Conservation (phyloP, 2,329 filamentous ascomycete species). For the Dactylellina leptospora region DNA sequence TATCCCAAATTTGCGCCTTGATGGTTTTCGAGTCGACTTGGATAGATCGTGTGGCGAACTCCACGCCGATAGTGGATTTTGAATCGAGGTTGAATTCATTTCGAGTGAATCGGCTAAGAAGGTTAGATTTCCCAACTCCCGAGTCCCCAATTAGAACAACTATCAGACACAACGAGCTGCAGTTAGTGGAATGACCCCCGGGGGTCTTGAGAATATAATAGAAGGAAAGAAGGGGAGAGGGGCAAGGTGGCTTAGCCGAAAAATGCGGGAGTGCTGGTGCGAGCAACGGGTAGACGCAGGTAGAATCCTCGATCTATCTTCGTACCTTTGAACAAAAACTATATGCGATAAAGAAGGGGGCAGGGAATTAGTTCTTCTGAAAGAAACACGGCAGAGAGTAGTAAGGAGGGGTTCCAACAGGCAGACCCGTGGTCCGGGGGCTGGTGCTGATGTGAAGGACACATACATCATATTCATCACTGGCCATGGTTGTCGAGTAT, state of each 20-base stretch:
- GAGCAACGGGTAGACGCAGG: background rate
- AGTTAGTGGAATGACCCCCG: too few species aligned
- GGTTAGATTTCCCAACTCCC: slow-evolving; percentile 99
- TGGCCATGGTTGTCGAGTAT: slow-evolving; percentile 75
- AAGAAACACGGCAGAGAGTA: background rate
- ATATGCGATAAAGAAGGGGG: slow-evolving; percentile 43
- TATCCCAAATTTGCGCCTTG: slow-evolving; percentile 99
- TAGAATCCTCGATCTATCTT: too few species aligned
- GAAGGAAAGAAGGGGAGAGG: too few species aligned
- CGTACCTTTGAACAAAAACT: slow-evolving; percentile 99
- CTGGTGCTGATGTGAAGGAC: slow-evolving; percentile 28
- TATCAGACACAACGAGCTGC: too few species aligned
- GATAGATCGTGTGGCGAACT: slow-evolving; percentile 98
- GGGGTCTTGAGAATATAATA: too few species aligned
- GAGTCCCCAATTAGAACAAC: slow-evolving; percentile 96
- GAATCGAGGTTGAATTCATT: slow-evolving; percentile 99
- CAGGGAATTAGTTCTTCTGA: background rate
- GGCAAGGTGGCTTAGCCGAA: too few species aligned
- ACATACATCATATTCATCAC: slow-evolving; percentile 99
- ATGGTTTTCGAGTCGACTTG: slow-evolving; percentile 99
- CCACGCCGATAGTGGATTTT: slow-evolving; percentile 99
- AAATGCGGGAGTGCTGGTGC: slow-evolving; percentile 19
- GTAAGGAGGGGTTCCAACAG: background rate
- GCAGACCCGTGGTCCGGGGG: background rate
- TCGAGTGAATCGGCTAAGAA: slow-evolving; percentile 98